Percentiles rank a stretch among this genome's conserved stretches.
Conservation (phyloP, 805 yeast genomes). For the Danielia reshetovae region DNA sequence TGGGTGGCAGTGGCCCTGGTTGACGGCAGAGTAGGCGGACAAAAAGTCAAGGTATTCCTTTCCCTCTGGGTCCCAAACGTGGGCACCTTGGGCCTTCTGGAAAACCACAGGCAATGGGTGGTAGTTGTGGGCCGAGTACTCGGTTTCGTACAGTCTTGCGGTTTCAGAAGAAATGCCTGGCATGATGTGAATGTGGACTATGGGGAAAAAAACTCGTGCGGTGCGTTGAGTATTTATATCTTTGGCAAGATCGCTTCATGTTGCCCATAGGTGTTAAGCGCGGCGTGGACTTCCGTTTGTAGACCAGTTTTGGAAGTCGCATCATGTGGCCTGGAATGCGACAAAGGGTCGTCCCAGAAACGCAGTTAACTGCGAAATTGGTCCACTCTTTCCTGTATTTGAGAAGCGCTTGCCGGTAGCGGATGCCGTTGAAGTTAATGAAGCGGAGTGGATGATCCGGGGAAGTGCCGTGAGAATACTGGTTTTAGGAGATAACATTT, state of each 20-base stretch:
- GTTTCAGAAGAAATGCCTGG: constrained; percentile 51
- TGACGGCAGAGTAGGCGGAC: constrained; percentile 94
- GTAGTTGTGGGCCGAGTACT: constrained; percentile 94
- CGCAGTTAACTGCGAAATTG: no score
- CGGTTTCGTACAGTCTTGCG: constrained; percentile 64
- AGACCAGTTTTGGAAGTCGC: no score
- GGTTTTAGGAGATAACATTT: no score
- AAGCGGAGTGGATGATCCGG: background rate
- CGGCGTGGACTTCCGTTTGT: constrained; percentile 14
- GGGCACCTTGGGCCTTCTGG: constrained; percentile 81
- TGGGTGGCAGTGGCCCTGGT: constrained; percentile 98
- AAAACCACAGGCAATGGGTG: constrained; percentile 96
- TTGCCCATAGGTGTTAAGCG: constrained; percentile 18
- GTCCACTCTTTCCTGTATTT: no score
- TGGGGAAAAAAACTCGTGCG: background rate
- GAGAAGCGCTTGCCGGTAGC: no score
- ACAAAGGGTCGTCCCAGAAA: no score
- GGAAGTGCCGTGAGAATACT: no score
- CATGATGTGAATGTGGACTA: no score
- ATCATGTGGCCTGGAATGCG: no score
- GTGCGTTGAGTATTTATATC: constrained; percentile 4
- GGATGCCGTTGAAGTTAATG: no score
- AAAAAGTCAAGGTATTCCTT: constrained; percentile 88
- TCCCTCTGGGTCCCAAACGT: constrained; percentile 98
- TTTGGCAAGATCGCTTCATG: constrained; percentile 12